These are phyloP conservation scores for Polyporus arcularius DNA, from an alignment of 768 basidiomycete species.

Conservation along the genomic window DNA sequence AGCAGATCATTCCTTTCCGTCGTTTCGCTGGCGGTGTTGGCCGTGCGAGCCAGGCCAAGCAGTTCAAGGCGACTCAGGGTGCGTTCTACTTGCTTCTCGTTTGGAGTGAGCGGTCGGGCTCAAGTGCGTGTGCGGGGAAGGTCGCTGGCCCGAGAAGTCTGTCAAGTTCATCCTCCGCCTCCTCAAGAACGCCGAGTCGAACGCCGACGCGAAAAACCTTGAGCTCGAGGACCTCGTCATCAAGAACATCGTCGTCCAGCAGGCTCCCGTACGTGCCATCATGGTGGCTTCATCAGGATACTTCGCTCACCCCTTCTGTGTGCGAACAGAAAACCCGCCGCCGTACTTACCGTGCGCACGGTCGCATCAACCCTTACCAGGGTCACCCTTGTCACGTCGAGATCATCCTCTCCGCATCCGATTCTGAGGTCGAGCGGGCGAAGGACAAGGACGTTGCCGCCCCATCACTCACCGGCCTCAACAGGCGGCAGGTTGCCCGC, in stretches of 20 bases:
- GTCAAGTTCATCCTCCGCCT: constrained; percentile 93
- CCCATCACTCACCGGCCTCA: constrained; percentile 62
- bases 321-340: constrained; percentile 89
- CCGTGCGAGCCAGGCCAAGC: constrained; percentile 91
- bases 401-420: constrained; percentile 81
- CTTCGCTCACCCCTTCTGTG: neutral
- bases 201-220: constrained; percentile 96
- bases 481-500: constrained; percentile 85
- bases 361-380: constrained; percentile 99
- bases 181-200: constrained; percentile 98
- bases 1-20: constrained; percentile 95
- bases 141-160: constrained; percentile 99
- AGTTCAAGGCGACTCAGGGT: constrained; percentile 97
- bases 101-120: neutral
- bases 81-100: constrained; percentile 32
- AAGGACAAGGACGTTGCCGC: constrained; percentile 72
- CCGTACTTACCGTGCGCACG: constrained; percentile 97
- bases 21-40: constrained; percentile 95
- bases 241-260: constrained; percentile 97
- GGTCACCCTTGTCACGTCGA: constrained; percentile 97
- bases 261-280: constrained; percentile 83
- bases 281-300: neutral
- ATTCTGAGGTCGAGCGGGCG: constrained; percentile 87
- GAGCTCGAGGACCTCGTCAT: constrained; percentile 90
- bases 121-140: constrained; percentile 40